A percentile compares a stretch with the other conserved stretches of the same genome.
Evolutionary conservation across 2,329 filamentous ascomycete species (phyloP).

Genomic region (Arachnomyces sp.): DNA sequence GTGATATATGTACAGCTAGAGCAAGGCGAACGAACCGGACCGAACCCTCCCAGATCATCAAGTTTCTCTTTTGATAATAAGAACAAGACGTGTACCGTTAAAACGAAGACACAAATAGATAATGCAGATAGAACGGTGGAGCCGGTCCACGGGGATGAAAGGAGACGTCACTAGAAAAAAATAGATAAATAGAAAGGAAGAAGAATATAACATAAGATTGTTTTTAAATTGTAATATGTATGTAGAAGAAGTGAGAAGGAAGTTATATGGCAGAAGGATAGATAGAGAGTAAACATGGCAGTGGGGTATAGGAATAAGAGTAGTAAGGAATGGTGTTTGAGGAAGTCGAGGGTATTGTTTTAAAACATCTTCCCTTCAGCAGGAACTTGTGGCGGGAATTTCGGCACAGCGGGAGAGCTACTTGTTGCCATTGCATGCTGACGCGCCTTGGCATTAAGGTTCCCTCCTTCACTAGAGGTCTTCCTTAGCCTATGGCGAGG

Average conservation of each 20-base stretch:
- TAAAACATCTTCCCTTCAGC: conserved; percentile 33
- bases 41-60: no score
- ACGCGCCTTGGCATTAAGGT: conserved; percentile 37
- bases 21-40: no score
- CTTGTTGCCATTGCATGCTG: conserved; percentile 28
- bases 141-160: no score
- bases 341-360: conserved; percentile 7
- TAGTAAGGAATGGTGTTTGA: not conserved
- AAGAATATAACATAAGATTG: not conserved
- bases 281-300: conserved; percentile 1
- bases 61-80: no score
- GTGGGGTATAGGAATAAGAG: conserved; percentile 4
- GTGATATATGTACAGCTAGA: no score
- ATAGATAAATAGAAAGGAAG: conserved; percentile 1
- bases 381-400: conserved; percentile 22
- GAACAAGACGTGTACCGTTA: no score
- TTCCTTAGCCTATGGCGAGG: conserved; percentile 38
- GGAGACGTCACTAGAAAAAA: not conserved
- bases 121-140: no score
- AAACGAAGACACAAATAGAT: no score
- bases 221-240: not conserved
- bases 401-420: conserved; percentile 23
- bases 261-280: not conserved
- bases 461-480: conserved; percentile 43
- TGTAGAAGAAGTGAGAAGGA: no score